Conservation (phyloP, 208 protist genomes). For the Vickermania ingenoplastis region DNA sequence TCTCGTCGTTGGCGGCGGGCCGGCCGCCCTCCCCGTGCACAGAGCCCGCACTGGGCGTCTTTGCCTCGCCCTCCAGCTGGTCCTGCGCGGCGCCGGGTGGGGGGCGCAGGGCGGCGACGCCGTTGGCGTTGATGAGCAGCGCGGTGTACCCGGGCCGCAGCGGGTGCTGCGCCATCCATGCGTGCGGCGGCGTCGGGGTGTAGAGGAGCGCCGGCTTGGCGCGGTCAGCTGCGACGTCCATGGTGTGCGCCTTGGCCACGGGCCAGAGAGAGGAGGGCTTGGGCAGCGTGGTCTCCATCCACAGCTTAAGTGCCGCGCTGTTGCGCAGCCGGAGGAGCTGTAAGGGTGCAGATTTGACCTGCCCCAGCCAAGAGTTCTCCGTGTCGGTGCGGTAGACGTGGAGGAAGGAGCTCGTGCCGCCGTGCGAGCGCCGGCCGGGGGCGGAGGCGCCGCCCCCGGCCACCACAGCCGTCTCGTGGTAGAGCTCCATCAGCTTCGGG, state of each 20-base stretch:
- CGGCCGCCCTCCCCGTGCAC: background rate
- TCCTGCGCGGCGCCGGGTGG: background rate
- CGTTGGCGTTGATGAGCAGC: background rate
- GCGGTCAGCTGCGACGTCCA: background rate
- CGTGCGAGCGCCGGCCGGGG: background rate
- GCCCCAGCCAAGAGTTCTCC: conserved; percentile 8
- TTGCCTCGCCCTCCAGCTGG: background rate
- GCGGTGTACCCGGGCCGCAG: background rate
- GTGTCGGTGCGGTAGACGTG: conserved; percentile 9
- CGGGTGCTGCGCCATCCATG: background rate
- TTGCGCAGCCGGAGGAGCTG: conserved; percentile 21
- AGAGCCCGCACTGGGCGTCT: background rate
- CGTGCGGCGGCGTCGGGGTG: conserved; percentile 8
- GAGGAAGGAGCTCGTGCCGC: background rate
- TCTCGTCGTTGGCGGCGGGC: background rate
- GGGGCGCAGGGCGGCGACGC: background rate
- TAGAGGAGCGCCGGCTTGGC: conserved; percentile 1
- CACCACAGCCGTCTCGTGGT: conserved; percentile 17
- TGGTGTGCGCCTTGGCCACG: background rate
- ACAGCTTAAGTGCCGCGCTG: conserved; percentile 15
- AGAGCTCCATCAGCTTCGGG: conserved; percentile 11
- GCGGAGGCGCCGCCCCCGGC: conserved; percentile 1
- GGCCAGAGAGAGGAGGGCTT: conserved; percentile 9
- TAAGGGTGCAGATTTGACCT: conserved; percentile 8
- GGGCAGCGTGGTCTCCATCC: conserved; percentile 26